Evolutionary conservation across 2,329 filamentous ascomycete species (phyloP).

Genomic region (Drechslerella dactyloides): DNA sequence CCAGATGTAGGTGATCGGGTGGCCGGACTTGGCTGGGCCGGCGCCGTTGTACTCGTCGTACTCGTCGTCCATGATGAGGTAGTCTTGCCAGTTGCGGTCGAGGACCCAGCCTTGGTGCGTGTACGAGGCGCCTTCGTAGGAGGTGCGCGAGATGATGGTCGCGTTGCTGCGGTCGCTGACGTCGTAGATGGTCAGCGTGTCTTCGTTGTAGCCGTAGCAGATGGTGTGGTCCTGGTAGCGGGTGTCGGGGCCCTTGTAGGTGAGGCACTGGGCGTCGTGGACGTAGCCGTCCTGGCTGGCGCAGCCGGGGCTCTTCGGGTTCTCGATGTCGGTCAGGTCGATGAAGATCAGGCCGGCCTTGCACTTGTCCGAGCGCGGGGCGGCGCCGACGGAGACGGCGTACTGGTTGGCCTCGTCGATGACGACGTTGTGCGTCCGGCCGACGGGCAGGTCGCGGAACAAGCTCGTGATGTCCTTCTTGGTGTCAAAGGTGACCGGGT

Average conservation of each 20-base stretch:
- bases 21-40: constrained; percentile 56
- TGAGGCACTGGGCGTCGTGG: constrained; percentile 67
- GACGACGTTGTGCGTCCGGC: constrained; percentile 61
- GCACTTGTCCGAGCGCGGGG: constrained; percentile 59
- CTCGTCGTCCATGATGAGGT: constrained; percentile 60
- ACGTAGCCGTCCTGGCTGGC: constrained; percentile 66
- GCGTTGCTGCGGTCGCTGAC: constrained; percentile 62
- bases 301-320: constrained; percentile 65
- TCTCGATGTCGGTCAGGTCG: constrained; percentile 64
- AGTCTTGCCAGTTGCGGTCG: constrained; percentile 60
- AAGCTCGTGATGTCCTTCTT: constrained; percentile 59
- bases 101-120: constrained; percentile 67
- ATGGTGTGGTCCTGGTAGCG: constrained; percentile 53
- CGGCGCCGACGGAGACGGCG: constrained; percentile 59
- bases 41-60: constrained; percentile 58
- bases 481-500: constrained; percentile 60
- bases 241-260: constrained; percentile 54
- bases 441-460: constrained; percentile 52
- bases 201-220: constrained; percentile 55
- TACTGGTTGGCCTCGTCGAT: constrained; percentile 61
- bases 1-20: constrained; percentile 59
- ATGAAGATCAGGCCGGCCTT: constrained; percentile 67
- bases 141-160: constrained; percentile 63
- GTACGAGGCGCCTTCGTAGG: constrained; percentile 66
- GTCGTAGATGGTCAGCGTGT: constrained; percentile 59